Evolutionary conservation across 2,329 filamentous ascomycete genomes (phyloP), one percentile per base, ranked within the genome.

Genomic region (Ceratocystiopsis sp.): DNA sequence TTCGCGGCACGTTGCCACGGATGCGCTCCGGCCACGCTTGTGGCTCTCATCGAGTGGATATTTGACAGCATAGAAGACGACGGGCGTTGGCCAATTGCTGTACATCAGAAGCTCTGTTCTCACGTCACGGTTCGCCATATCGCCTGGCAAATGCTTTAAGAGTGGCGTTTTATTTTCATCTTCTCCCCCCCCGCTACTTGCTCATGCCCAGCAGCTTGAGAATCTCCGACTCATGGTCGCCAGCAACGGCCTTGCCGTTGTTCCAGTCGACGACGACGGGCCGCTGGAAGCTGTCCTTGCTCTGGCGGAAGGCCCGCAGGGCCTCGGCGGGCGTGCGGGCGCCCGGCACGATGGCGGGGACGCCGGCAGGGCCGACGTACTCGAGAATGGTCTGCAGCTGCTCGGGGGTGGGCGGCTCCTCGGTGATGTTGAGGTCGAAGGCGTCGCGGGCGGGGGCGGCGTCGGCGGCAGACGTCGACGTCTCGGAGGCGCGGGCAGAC

Each of bases 231-330:
- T 94, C 80, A 50, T 82, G 78, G 41, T 83, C 84, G 17, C 84
- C 84, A 21, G 75, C 66, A 64, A 82, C 67, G 39, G 79, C 89
- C 59, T 77, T 82, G 50, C 87, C 91, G 59, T 89, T 87, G 58
- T 81, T 84, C 91, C 91, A 96, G 59, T 96, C 89, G 42, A 96
- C 89, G 46, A 80, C 84, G 58, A 95, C 63, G 21, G 89, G 89
- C 51, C 79, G 65, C 54, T 80, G 65, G 59, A 96, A 87, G 53
- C 61, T 74, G 29, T 75, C 69, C 2, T 64, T 62, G 60, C 73
- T 78, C 61, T 80, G 69, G 59, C 80, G 83, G 55, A 93, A 77
- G 62, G 74, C 81, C 62, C 73, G 80, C 56, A 95, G 51, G 2
- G 89, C 91, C 61, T 95, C 87, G 48, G 72, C 71, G 55, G 80